A percentile compares a stretch with the other conserved stretches of the same genome.
phyloP scores from a whole-genome alignment of 257 asterid genomes.

The Echites panduratus region DNA sequence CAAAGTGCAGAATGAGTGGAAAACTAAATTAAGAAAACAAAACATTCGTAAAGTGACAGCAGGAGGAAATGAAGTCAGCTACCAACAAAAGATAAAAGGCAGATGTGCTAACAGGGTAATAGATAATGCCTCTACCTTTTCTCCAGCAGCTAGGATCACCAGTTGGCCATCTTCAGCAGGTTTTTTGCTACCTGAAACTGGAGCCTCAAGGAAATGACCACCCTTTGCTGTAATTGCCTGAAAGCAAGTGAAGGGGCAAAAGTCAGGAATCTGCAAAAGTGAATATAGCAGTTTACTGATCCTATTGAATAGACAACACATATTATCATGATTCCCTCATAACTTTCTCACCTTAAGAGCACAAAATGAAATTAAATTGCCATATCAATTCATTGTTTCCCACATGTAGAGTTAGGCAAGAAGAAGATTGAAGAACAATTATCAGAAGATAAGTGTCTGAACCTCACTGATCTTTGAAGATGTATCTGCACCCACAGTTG shows the following conservation, averaged over 20 bases:
- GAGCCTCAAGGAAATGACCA: slow-evolving; percentile 83
- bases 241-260: slow-evolving; percentile 14
- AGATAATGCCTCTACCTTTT: slow-evolving; percentile 40
- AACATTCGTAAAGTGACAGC: not conserved
- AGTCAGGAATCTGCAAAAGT: slow-evolving; percentile 4
- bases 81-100: not conserved
- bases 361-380: not conserved
- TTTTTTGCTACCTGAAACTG: slow-evolving; percentile 97
- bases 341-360: not conserved
- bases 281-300: not conserved
- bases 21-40: not conserved
- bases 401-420: not conserved
- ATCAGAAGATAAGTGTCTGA: not conserved
- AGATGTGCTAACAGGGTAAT: not conserved
- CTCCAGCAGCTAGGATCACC: slow-evolving; percentile 97
- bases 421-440: not conserved
- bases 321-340: not conserved
- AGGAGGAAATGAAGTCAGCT: not conserved
- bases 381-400: not conserved
- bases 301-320: not conserved
- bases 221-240: slow-evolving; percentile 83
- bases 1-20: not conserved
- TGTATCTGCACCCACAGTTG: slow-evolving; percentile 97
- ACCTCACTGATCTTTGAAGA: slow-evolving; percentile 87
- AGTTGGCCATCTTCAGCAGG: slow-evolving; percentile 99